A percentile compares a stretch with the other conserved stretches of the same genome.
phyloP scores from a whole-genome alignment of 352 stramenopile species.

The Paralagenidium karlingii region DNA sequence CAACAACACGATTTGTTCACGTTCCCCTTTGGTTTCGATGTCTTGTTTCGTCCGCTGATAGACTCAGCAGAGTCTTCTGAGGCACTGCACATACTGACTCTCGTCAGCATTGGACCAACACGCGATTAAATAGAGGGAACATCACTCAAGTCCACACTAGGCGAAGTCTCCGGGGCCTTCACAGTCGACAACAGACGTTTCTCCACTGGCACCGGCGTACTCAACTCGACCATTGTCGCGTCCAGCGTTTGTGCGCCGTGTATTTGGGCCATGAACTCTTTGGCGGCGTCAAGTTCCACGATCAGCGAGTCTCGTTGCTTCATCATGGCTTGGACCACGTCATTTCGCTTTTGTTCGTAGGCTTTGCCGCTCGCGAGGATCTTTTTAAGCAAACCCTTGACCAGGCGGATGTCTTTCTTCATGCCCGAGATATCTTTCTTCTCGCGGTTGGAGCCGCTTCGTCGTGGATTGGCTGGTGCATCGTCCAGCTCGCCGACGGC shows the following conservation, averaged over 20 bases:
- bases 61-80: no score
- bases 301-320: constrained; percentile 60
- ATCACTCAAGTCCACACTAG: constrained; percentile 33
- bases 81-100: no score
- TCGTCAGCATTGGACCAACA: no score
- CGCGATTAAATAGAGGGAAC: constrained; percentile 28
- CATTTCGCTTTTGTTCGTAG: constrained; percentile 38
- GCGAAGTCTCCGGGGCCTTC: constrained; percentile 23
- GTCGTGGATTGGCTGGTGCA: constrained; percentile 11
- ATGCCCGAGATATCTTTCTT: constrained; percentile 14
- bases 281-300: constrained; percentile 43
- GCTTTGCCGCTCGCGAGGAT: constrained; percentile 37
- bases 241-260: constrained; percentile 28
- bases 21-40: no score
- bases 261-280: constrained; percentile 61
- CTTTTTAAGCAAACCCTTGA: constrained; percentile 44
- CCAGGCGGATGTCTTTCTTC: constrained; percentile 34
- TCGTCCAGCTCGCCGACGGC: constrained; percentile 59
- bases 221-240: constrained; percentile 23
- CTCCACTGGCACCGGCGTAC: constrained; percentile 42
- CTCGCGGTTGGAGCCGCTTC: constrained; percentile 19
- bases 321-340: constrained; percentile 43
- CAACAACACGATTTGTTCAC: no score
- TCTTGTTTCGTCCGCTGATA: no score
- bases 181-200: constrained; percentile 46